A percentile compares a stretch with the other conserved stretches of the same genome.
phyloP scores from a whole-genome alignment of 2,329 filamentous ascomycete genomes.

The Ilyonectria mors-panacis region DNA sequence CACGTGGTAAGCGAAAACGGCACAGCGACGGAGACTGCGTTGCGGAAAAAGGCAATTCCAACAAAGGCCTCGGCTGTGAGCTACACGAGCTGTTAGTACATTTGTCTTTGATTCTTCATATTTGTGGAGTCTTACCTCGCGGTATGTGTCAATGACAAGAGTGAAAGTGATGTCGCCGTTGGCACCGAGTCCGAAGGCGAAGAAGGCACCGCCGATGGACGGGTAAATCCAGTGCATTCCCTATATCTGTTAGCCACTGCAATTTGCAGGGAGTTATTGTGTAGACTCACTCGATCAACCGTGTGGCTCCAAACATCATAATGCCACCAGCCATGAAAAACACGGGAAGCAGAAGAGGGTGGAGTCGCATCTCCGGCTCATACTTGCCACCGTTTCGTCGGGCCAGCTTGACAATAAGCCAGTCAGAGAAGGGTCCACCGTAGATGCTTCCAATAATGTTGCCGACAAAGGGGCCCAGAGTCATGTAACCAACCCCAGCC shows the following conservation, averaged over 20 bases:
- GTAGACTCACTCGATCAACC: constrained; percentile 49
- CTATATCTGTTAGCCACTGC: constrained; percentile 40
- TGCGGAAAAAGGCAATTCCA: constrained; percentile 51
- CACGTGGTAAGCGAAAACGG: constrained; percentile 50
- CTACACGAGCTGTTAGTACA: neutral
- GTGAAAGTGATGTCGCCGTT: constrained; percentile 56
- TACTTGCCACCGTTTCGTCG: constrained; percentile 58
- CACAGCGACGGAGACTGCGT: constrained; percentile 48
- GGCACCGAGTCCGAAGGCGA: constrained; percentile 56
- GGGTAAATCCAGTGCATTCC: constrained; percentile 61
- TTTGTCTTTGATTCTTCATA: neutral
- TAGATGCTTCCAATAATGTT: constrained; percentile 57
- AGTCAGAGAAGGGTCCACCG: constrained; percentile 57
- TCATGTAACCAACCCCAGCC: constrained; percentile 49
- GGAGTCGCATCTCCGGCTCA: constrained; percentile 62
- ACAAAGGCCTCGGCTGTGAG: constrained; percentile 51
- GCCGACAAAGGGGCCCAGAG: constrained; percentile 53
- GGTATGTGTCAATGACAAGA: constrained; percentile 55
- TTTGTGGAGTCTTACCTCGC: constrained; percentile 28
- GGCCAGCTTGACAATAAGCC: constrained; percentile 55
- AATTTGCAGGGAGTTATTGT: fast-evolving
- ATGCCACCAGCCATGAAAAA: constrained; percentile 54
- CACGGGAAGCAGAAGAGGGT: constrained; percentile 47
- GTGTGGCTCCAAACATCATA: constrained; percentile 58
- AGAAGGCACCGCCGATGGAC: constrained; percentile 54